Evolutionary conservation across 2,329 filamentous ascomycete genomes (phyloP), one percentile per base, ranked within the genome.

Genomic region (Aspergillus sp.): DNA sequence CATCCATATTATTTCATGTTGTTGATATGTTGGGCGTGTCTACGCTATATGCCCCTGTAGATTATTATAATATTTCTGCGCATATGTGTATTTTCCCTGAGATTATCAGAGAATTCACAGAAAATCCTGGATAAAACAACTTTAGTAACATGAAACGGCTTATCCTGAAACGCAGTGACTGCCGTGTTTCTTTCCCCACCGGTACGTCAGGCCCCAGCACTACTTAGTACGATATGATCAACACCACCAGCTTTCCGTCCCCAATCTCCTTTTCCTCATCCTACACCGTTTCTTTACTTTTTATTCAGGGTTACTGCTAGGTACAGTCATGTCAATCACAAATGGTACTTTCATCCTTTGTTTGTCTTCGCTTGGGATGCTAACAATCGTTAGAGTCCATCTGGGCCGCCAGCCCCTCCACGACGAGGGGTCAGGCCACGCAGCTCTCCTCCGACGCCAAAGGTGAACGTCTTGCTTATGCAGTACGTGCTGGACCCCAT

Each of bases 391-490:
- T 57, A 84, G 82, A 82, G 51, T 75, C 77, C 65, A 91, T 95
- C 59, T 85, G 94, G 68, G 93, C 90, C 37, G 86, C 93, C 28
- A 81, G 85, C 51, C 93, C 93, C 42, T 82, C 81, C 44, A 96
- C 91, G 27, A 82, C 81, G 44, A 82, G 93, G 54, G 91, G 90
- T 46, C 85, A 90, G 65, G 86, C 91, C 47, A 96, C 91, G 9
- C 88, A 88, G 62, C 83, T 98, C 39, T 94, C 89, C 32, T 80
- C 83, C 35, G 91, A 97, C 67, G 71, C 85, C 50, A 95, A 95
- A 68, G 91, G 93, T 53, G 86, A 96, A 71, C 82, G 88, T 53
- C 84, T 98, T 70, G 86, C 89, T 47, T 98, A 98, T 68, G 89
- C 91, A 48, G 90, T 94, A 76, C 67, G 83, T 19, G 19, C 19